Percentiles rank a stretch among this genome's conserved stretches.
Evolutionary conservation across 108 stramenopile species (phyloP).

Genomic region (Mayamaea pseudoterrestris): DNA sequence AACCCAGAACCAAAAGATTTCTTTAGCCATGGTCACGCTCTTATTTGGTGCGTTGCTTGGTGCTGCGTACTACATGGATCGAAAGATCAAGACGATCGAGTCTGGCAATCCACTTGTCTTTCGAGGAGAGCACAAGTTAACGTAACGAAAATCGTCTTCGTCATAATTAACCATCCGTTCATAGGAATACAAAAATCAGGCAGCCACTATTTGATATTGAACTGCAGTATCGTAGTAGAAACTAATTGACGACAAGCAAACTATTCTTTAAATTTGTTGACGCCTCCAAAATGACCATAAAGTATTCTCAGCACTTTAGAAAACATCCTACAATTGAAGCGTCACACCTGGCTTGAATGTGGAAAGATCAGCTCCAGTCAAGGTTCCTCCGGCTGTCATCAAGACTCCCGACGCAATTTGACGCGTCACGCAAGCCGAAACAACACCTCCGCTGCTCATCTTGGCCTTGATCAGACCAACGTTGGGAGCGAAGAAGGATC

Average conservation of each 20-base stretch:
- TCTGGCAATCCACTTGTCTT: too few species aligned
- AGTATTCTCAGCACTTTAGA: too few species aligned
- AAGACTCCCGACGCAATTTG: conserved; percentile 82
- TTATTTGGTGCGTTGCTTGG: conserved; percentile 9
- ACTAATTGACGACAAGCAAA: too few species aligned
- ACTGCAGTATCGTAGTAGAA: too few species aligned
- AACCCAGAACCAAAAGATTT: conserved; percentile 11
- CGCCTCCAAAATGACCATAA: too few species aligned
- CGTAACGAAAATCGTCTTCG: too few species aligned
- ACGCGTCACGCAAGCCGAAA: conserved; percentile 64
- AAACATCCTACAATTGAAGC: too few species aligned
- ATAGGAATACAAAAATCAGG: too few species aligned
- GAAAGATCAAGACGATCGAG: conserved; percentile 5
- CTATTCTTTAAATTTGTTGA: too few species aligned
- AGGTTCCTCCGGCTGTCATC: conserved; percentile 75
- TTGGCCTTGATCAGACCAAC: conserved; percentile 85
- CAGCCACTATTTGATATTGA: too few species aligned
- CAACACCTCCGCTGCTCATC: conserved; percentile 55
- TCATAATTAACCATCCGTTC: too few species aligned
- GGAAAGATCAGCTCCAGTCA: conserved; percentile 48
- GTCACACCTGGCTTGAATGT: conserved; percentile 83
- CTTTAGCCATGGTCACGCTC: conserved; percentile 9
- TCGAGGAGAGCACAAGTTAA: too few species aligned
- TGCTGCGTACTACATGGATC: conserved; percentile 3
- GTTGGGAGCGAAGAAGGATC: conserved; percentile 51